Base-by-base conservation (phyloP, 148 eudicot species). In the Rhododendron ovatum region DNA sequence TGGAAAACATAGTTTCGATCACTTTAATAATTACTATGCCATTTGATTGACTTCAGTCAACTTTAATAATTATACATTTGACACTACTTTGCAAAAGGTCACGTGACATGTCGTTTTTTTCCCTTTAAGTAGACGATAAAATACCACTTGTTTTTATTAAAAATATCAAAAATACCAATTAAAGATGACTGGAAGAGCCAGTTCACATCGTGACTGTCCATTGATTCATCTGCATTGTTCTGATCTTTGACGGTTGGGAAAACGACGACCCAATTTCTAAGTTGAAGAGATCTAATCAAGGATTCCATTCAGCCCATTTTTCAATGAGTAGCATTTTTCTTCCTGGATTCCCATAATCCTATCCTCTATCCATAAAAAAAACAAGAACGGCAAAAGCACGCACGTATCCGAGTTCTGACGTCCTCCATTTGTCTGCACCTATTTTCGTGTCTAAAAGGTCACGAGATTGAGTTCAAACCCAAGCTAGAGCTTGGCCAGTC, bases 121-220 rank as follows among this genome's bases (percentile, higher is more conserved):
- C 8, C 50, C 8, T 43, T 43, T 30, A 7, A 43, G 7, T 43
- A 5, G 11, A 47, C 11, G 2, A 8, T 9, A 47, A 41, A 47
- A 47, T 47, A 9, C 2, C 50, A 47, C 10, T 47, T 47, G 0
- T 47, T 47, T 47, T 9, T 9, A 47, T 2, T 9, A 47, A 47
- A 9, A 47, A 0, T 9, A 47, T 9, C 2, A 10, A 0, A 47
- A 47, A 47, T 47, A 1, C 5, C 20, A 5, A 1, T 39, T 39
- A 39, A 5, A 39, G 4, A 39, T 0, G 41, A 39, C 0, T 0
- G 0, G 7, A 41, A 7, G 1, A 6, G 45, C 0, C 1, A 0
- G 7, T 6, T 41, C 7, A 5, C 45, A 41, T 41, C 7, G 8
- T 1, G 7, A 41, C 7, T 7, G 7, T 6, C 45, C 1, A 41